Base-by-base conservation (phyloP, 2,329 filamentous ascomycete genomes). In the Scytalidium lignicola region DNA sequence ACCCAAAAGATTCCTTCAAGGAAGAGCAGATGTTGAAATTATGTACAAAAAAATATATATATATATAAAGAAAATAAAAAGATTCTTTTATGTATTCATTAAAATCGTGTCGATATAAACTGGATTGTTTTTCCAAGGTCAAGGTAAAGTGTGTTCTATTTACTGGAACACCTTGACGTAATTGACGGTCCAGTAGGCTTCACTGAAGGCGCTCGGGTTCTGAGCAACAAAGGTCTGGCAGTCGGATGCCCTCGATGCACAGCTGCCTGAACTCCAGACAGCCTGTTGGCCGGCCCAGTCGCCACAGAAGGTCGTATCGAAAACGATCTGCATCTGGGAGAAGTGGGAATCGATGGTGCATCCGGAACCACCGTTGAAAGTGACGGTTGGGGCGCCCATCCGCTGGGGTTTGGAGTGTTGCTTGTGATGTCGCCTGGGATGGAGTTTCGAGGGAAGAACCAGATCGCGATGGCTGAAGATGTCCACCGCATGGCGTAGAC, bases 241-340 rank as follows among this genome's bases (percentile, higher is more conserved):
- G 1, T 81, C 83, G 32, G 68, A 53, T 0, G 81, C 86, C 56
- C 80, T 73, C 32, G 75, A 69, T 1, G 74, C 69, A 66, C 87
- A 91, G 41, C 77, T 74, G 3, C 67, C 53, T 51, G 83, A 75
- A 26, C 44, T 60, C 85, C 86, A 95, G 29, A 83, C 80, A 48
- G 53, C 63, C 15, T 13, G 12, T 39, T 72, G 65, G 19, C 88
- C 88, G 5, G 90, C 90, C 90, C 90, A 96, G 62, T 86, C 80
- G 18, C 91, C 91, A 67, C 91, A 96, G 66, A 95, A 89, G 5
- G 86, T 88, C 1, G 84, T 93, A 69, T 92, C 82, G 67, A 93
- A 84, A 55, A 92, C 79, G 55, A 96, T 82, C 58, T 85, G 79
- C 71, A 95, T 79, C 51, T 85, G 68, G 51, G 72, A 71, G 71